These are phyloP conservation scores for Trichoderma gracile DNA, from an alignment of 2,329 filamentous ascomycete genomes.

Conservation along the genomic window DNA sequence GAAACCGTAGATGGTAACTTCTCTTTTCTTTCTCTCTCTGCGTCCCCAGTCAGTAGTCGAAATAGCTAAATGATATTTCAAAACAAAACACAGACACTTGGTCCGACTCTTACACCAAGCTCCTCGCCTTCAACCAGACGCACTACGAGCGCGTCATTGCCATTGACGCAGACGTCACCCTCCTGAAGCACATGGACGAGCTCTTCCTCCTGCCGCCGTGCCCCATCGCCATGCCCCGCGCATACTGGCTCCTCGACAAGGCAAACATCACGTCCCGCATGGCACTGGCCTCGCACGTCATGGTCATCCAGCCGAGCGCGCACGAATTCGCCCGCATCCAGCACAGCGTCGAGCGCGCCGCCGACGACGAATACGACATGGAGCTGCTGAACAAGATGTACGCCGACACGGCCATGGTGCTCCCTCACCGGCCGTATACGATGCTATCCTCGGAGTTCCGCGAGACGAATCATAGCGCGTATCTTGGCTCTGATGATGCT, in stretches of 20 bases:
- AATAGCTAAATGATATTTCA: background rate
- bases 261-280: slow-evolving; percentile 34
- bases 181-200: slow-evolving; percentile 67
- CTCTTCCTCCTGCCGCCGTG: slow-evolving; percentile 66
- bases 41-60: background rate
- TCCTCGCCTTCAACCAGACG: slow-evolving; percentile 67
- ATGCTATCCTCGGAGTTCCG: slow-evolving; percentile 66
- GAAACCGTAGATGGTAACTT: slow-evolving; percentile 34
- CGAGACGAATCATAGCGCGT: slow-evolving; percentile 47
- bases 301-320: slow-evolving; percentile 59
- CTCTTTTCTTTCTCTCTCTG: background rate
- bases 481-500: slow-evolving; percentile 41
- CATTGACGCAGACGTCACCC: slow-evolving; percentile 61
- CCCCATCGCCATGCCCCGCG: slow-evolving; percentile 66
- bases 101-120: slow-evolving; percentile 66
- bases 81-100: slow-evolving; percentile 50
- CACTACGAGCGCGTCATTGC: slow-evolving; percentile 55
- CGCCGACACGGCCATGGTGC: slow-evolving; percentile 56
- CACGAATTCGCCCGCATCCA: slow-evolving; percentile 48
- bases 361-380: slow-evolving; percentile 60
- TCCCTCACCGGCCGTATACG: slow-evolving; percentile 64
- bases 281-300: slow-evolving; percentile 58
- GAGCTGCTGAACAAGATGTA: slow-evolving; percentile 67
- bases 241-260: slow-evolving; percentile 64
- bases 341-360: slow-evolving; percentile 33